A percentile compares a stretch with the other conserved stretches of the same genome.
These are phyloP conservation scores for Penicillium thymicola DNA, from an alignment of 2,329 filamentous ascomycete genomes.

Conservation along the genomic window DNA sequence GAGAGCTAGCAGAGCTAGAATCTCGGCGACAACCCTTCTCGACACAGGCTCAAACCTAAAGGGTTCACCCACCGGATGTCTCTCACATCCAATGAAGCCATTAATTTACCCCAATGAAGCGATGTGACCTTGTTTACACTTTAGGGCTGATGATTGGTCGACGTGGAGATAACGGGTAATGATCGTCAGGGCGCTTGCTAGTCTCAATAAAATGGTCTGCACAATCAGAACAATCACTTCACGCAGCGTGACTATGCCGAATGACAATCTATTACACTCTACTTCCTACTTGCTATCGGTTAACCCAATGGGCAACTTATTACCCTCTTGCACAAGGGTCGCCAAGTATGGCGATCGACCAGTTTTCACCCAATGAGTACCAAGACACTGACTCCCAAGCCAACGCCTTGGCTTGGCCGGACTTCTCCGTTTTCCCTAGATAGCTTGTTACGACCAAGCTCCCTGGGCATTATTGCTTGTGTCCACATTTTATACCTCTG, in stretches of 20 bases:
- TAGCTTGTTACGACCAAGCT: slow-evolving; percentile 23
- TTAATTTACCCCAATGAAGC: neutral
- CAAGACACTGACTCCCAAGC: neutral
- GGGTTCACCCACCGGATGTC: slow-evolving; percentile 1
- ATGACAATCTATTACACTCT: neutral
- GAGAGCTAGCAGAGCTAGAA: neutral
- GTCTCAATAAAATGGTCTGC: neutral
- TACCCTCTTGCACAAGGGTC: neutral
- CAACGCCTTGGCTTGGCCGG: slow-evolving; percentile 10
- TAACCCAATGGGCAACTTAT: slow-evolving; percentile 1
- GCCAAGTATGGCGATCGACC: slow-evolving; percentile 19
- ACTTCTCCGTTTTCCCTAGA: slow-evolving; percentile 15
- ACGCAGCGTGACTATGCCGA: neutral
- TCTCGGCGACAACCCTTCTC: neutral
- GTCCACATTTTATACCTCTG: neutral
- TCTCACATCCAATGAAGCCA: slow-evolving; percentile 10
- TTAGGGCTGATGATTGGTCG: slow-evolving; percentile 16
- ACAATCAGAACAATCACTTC: neutral
- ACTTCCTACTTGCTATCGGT: neutral
- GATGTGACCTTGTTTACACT: slow-evolving; percentile 18
- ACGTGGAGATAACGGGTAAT: slow-evolving; percentile 16
- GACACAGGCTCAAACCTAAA: neutral
- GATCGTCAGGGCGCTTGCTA: slow-evolving; percentile 21
- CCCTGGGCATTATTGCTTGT: slow-evolving; percentile 6
- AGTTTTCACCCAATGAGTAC: slow-evolving; percentile 15